Conservation (phyloP, 768 basidiomycete genomes). For the Mycena kentingensis region DNA sequence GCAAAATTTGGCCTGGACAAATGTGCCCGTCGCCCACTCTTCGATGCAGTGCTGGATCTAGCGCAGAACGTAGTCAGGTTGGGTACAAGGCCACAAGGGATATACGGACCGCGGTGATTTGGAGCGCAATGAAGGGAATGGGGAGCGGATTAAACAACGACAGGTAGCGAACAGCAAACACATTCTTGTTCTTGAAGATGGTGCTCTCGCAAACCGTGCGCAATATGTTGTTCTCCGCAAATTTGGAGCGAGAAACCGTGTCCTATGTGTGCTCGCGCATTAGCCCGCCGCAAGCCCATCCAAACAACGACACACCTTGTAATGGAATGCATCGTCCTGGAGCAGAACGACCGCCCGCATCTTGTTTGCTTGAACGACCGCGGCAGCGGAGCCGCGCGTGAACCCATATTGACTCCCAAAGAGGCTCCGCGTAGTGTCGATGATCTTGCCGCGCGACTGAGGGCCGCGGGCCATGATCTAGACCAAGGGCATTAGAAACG, state of each 20-base stretch:
- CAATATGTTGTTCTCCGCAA: slow-evolving; percentile 8
- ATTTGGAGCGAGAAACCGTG: not conserved
- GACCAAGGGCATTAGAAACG: not conserved
- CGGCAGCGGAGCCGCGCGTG: not conserved
- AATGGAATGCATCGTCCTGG: not conserved
- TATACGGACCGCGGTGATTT: slow-evolving; percentile 1
- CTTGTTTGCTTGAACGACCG: slow-evolving; percentile 1
- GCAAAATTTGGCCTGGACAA: not conserved
- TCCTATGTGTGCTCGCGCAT: slow-evolving; percentile 1
- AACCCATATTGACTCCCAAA: slow-evolving; percentile 1
- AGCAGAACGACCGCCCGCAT: not conserved
- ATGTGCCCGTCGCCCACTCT: slow-evolving; percentile 3
- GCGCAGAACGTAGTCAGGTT: not conserved
- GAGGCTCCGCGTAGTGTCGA: not conserved
- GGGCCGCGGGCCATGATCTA: slow-evolving; percentile 6
- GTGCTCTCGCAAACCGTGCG: not conserved
- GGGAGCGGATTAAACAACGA: slow-evolving; percentile 3
- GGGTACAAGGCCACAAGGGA: too few relatives aligned
- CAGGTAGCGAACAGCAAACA: not conserved
- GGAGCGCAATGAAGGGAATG: not conserved
- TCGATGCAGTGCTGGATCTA: not conserved
- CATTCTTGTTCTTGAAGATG: not conserved
- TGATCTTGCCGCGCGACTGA: slow-evolving; percentile 7
- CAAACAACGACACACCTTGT: slow-evolving; percentile 3
- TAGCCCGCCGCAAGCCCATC: not conserved